Evolutionary conservation across 2,329 filamentous ascomycete species (phyloP).

Genomic region (Fusarium sp.): DNA sequence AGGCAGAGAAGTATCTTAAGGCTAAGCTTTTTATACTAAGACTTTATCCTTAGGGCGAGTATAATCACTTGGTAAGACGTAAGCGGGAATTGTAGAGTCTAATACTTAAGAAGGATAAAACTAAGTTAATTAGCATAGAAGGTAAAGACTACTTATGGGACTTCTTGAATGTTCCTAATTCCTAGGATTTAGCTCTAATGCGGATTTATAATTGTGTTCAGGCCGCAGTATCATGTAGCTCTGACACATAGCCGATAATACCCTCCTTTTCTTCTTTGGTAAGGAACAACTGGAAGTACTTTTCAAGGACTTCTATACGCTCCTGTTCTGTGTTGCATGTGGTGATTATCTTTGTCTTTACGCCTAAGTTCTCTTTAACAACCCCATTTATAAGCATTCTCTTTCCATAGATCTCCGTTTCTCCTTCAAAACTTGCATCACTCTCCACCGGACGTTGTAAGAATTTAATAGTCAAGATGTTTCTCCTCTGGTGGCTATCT

Average conservation of each 20-base stretch:
- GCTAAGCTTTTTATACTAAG: too few relatives aligned
- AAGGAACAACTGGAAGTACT: conserved; percentile 64
- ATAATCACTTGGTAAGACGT: too few relatives aligned
- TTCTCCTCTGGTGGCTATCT: conserved; percentile 66
- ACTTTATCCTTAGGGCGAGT: too few relatives aligned
- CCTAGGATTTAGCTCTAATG: neutral
- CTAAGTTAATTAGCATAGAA: too few relatives aligned
- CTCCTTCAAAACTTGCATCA: conserved; percentile 49
- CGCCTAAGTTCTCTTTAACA: conserved; percentile 50
- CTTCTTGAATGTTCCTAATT: neutral
- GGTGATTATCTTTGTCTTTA: conserved; percentile 27
- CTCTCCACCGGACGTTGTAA: conserved; percentile 58
- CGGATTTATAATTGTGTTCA: neutral
- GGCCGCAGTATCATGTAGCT: too few relatives aligned
- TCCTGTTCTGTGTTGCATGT: conserved; percentile 60
- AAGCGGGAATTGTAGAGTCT: too few relatives aligned
- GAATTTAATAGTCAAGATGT: conserved; percentile 65
- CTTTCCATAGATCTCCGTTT: conserved; percentile 43
- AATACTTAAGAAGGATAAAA: too few relatives aligned
- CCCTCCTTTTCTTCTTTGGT: conserved; percentile 44
- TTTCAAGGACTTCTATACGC: conserved; percentile 60
- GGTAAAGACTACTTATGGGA: too few relatives aligned
- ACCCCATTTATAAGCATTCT: conserved; percentile 43
- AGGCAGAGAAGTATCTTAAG: too few relatives aligned
- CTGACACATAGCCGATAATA: conserved; percentile 23